Evolutionary conservation across 2,329 filamentous ascomycete species (phyloP), one percentile per base, ranked within the genome.

Genomic region (Thermoascus crustaceus): DNA sequence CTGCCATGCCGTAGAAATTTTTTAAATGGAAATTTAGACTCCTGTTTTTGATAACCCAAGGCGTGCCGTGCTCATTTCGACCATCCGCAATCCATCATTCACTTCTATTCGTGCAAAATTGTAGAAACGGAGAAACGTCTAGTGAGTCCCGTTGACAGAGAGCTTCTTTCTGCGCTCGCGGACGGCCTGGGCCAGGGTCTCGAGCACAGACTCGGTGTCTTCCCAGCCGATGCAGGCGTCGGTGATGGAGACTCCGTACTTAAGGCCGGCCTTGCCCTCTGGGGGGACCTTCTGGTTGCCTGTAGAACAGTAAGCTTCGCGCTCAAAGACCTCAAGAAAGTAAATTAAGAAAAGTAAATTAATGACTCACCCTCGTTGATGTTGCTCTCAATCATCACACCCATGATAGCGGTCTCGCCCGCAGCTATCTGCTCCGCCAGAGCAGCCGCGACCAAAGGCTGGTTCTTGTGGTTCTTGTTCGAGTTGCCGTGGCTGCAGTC

Each of bases 401-500:
- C 91, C 78, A 95, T 89, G 55, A 98, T 91, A 32, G 72, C 82
- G 3, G 75, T 74, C 68, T 96, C 89, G 22, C 91, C 91, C 39
- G 74, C 76, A 36, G 80, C 73, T 41, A 98, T 84, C 67, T 98
- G 91, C 54, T 84, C 79, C 2, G 85, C 87, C 38, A 98, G 61
- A 7, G 72, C 75, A 33, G 78, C 79, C 3, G 87, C 88, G 13
- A 98, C 91, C 72, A 89, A 87, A 47, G 88, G 88, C 67, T 98
- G 91, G 65, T 96, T 98, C 68, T 80, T 87, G 73, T 96, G 89
- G 66, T 96, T 78, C 75, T 98, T 98, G 58, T 82, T 69, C 30
- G 85, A 94, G 71, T 95, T 95, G 46, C 91, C 91, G 61, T 98
- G 91, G 61, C 84, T 91, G 75, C 91, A 98, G 66, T 98, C 91